Conservation (phyloP, 2,329 filamentous ascomycete genomes). For the Exserohilum turcica region DNA sequence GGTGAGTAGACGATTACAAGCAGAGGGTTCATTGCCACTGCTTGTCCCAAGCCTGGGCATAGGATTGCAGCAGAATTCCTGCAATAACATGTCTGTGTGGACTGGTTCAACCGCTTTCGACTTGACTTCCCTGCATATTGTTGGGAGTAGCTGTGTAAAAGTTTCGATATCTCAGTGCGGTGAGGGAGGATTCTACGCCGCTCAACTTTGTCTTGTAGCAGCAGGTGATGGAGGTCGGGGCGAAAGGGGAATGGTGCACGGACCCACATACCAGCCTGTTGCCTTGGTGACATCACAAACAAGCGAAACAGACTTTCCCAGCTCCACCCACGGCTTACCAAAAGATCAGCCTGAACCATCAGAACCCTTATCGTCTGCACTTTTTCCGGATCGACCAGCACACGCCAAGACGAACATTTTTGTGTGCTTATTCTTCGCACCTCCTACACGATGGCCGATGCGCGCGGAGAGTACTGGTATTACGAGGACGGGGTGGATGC, state of each 20-base stretch:
- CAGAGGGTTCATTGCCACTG: not conserved
- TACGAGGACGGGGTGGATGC: constrained; percentile 87
- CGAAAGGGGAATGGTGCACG: not conserved
- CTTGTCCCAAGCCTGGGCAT: not conserved
- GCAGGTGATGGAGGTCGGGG: not conserved
- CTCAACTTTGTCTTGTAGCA: not conserved
- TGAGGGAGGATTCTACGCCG: not conserved
- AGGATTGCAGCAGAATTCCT: too few relatives aligned
- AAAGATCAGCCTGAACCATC: constrained; percentile 2
- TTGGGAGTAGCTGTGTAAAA: not conserved
- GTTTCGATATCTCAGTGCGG: not conserved
- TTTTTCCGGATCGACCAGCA: not conserved
- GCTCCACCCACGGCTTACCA: constrained; percentile 10
- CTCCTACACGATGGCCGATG: constrained; percentile 36
- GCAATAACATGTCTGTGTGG: too few relatives aligned
- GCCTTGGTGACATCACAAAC: constrained; percentile 32
- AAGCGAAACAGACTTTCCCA: constrained; percentile 21
- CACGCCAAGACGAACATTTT: not conserved
- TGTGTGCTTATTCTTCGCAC: not conserved
- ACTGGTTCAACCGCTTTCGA: too few relatives aligned
- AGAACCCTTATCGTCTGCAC: not conserved
- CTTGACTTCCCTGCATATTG: not conserved
- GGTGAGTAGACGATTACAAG: not conserved
- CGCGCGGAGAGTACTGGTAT: constrained; percentile 60
- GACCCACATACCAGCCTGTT: constrained; percentile 14